Evolutionary conservation across 768 basidiomycete species (phyloP), one percentile per base, ranked within the genome.

Genomic region (Leccinum disarticulatum): DNA sequence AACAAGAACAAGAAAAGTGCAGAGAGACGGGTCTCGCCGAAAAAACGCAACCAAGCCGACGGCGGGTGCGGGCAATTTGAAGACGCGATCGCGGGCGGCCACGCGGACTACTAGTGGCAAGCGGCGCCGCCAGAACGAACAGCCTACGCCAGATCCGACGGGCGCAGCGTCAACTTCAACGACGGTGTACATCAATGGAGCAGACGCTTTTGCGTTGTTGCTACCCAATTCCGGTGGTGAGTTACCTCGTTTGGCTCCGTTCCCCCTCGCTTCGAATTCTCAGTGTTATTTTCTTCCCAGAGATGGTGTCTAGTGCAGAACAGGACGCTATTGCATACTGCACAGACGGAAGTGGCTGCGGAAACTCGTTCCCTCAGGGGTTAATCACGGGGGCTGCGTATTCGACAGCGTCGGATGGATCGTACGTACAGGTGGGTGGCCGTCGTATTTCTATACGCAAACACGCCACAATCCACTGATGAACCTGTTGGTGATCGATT

Each of bases 111-210:
- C 64, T 6, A 60, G 65, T 0, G 68, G 67, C 25, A 59, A 49
- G 27, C 38, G 14, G 47, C 68, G 63, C n/a, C 67, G 69, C 25
- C 71, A 58, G 35, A 60, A 72, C 35, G 64, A 59, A 6, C 60
- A 65, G 19, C 79, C 79, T 0, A 80, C 79, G 2, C 79, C 79
- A 3, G 69, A 72, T 49, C 77, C 79, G 3, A 79, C 78, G 1
- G 77, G 76, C 2, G 57, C 61, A 0, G 57, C 74, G 2, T 74
- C 74, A 0, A 7, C 62, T 6, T 60, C 65, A 27, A 79, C 76
- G 6, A 80, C 77, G 1, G 74, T 80, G 28, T 75, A 76, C 59
- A 73, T 73, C 55, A 60, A 35, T 5, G 66, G 60, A 35, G 64
- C 54, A 17, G 62, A 66, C 8, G 60, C 69, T 33, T 80, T 80